These are phyloP conservation scores for Coemansia sp. DNA, from an alignment of 192 early-diverging fungal species.

Conservation along the genomic window DNA sequence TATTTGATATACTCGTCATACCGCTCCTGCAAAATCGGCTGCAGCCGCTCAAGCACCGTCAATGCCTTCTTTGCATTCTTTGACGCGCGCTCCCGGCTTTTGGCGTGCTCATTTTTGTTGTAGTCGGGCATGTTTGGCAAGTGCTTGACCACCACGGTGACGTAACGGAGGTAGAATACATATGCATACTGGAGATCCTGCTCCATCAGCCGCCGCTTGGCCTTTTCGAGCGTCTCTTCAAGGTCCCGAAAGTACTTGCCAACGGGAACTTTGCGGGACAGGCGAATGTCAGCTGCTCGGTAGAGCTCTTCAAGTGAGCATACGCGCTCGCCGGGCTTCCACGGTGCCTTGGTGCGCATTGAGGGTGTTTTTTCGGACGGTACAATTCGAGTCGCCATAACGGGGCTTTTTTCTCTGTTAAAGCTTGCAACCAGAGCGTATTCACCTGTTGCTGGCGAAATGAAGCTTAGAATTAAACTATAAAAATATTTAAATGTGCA, in stretches of 20 bases:
- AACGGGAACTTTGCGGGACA: conserved; percentile 35
- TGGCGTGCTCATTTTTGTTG: conserved; percentile 51
- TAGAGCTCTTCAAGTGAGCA: conserved; percentile 42
- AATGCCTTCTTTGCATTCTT: conserved; percentile 56
- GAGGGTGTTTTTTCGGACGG: conserved; percentile 1
- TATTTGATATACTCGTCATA: conserved; percentile 54
- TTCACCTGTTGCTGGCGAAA: too few relatives aligned
- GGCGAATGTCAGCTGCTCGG: conserved; percentile 32
- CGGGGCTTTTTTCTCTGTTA: too few relatives aligned
- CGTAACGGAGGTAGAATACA: conserved; percentile 67
- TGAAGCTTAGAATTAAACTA: too few relatives aligned
- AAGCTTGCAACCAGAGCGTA: too few relatives aligned
- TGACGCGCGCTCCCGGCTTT: conserved; percentile 24
- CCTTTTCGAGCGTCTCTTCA: conserved; percentile 45
- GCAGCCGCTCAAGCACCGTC: conserved; percentile 55
- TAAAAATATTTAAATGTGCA: too few relatives aligned
- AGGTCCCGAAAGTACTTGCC: conserved; percentile 42
- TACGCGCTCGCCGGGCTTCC: conserved; percentile 47
- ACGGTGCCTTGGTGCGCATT: conserved; percentile 10
- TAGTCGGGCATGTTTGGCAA: conserved; percentile 60
- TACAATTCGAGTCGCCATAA: neutral
- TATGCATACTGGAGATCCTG: conserved; percentile 68
- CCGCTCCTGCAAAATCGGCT: conserved; percentile 56
- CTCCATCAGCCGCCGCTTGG: conserved; percentile 58
- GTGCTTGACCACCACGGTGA: conserved; percentile 60